Conservation (phyloP, 176 grass and related monocot genomes). For the Musa schizocarpa region DNA sequence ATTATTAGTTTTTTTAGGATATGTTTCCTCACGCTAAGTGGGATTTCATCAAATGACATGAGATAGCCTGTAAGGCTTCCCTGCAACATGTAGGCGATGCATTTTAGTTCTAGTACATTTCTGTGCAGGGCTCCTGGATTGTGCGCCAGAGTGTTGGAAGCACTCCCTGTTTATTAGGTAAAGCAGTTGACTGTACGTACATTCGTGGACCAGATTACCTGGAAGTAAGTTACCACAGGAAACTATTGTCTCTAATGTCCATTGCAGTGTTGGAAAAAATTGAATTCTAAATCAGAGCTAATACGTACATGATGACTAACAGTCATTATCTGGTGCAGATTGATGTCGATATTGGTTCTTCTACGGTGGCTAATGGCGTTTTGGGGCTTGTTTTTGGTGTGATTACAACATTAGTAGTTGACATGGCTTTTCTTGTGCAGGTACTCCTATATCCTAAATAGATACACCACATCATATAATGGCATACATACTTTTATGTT, state of each 20-base stretch:
- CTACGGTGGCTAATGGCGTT: slow-evolving; percentile 95
- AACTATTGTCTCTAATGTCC: not conserved
- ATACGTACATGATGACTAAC: slow-evolving; percentile 15
- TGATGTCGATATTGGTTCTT: slow-evolving; percentile 96
- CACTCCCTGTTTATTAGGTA: slow-evolving; percentile 92
- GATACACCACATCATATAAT: not conserved
- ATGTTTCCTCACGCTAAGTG: not conserved
- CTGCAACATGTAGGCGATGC: not conserved
- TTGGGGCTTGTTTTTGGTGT: slow-evolving; percentile 81
- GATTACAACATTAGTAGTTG: slow-evolving; percentile 87
- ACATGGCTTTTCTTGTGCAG: slow-evolving; percentile 99
- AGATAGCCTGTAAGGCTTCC: no score
- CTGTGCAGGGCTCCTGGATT: slow-evolving; percentile 83
- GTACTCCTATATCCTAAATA: slow-evolving; percentile 26
- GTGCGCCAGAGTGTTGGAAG: slow-evolving; percentile 92
- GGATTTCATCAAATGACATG: not conserved
- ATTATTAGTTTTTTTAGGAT: not conserved
- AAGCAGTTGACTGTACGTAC: slow-evolving; percentile 91
- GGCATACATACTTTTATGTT: not conserved
- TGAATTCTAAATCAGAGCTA: not conserved
- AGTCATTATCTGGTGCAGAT: slow-evolving; percentile 44
- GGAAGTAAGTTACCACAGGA: slow-evolving; percentile 39
- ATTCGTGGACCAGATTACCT: slow-evolving; percentile 81
- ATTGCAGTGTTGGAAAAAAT: not conserved
- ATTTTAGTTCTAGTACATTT: not conserved